phyloP scores from a whole-genome alignment of 2,329 filamentous ascomycete species.

The Microthyrium microscopicum region DNA sequence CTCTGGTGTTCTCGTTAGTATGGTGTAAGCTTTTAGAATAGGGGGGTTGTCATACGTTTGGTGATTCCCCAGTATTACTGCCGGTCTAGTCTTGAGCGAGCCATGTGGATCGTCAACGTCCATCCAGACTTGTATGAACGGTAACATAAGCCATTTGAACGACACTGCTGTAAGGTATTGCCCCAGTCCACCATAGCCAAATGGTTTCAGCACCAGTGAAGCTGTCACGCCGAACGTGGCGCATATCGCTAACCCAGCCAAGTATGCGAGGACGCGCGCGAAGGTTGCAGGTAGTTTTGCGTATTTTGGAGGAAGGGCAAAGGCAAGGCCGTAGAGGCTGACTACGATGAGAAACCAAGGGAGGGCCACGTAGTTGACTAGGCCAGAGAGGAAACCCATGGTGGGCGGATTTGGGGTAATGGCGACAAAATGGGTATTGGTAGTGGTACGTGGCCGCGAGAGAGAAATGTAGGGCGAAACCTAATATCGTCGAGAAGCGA shows the following conservation, averaged over 20 bases:
- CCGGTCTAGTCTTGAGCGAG: constrained; percentile 39
- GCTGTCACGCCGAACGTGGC: constrained; percentile 7
- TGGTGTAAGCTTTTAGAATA: not conserved
- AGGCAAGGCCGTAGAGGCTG: constrained; percentile 4
- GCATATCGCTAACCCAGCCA: constrained; percentile 1
- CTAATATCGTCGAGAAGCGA: too few species aligned
- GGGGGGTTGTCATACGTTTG: constrained; percentile 41
- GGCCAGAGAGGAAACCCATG: constrained; percentile 1
- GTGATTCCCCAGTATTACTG: constrained; percentile 87
- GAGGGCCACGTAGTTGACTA: constrained; percentile 3
- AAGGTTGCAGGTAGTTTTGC: constrained; percentile 4
- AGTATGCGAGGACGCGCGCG: constrained; percentile 8
- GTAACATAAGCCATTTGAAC: constrained; percentile 66
- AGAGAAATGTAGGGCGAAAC: too few species aligned
- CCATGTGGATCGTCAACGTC: constrained; percentile 40
- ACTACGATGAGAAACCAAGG: constrained; percentile 1
- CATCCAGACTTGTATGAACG: constrained; percentile 64
- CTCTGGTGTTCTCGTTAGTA: constrained; percentile 23
- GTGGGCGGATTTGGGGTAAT: not conserved
- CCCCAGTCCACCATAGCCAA: constrained; percentile 47
- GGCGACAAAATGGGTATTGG: too few species aligned
- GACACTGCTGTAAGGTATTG: constrained; percentile 71
- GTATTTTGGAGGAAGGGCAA: not conserved
- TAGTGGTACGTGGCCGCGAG: too few species aligned
- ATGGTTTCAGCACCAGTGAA: not conserved